Evolutionary conservation across 257 asterid genomes (phyloP), one percentile per base, ranked within the genome.

Genomic region (Nyctanthes arbortristis): DNA sequence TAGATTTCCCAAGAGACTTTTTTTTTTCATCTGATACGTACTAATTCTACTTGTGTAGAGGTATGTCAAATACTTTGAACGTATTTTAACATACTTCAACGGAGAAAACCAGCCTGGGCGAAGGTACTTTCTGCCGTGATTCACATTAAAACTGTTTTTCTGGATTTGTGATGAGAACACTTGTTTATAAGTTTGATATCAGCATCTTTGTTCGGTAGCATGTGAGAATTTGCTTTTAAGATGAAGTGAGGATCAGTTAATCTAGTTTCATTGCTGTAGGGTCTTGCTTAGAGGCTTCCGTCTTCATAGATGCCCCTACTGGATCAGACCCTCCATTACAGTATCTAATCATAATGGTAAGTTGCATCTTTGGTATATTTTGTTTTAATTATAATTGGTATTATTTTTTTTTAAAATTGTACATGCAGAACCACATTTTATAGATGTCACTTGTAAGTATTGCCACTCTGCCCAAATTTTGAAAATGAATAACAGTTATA

Each of bases 41-140:
- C 5, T 47, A 25, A 65, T 31, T n/a, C 66, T 71, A n/a, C 76
- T 52, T 70, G 72, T 76, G 11, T 63, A 94, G 99, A 86, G 99
- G 80, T 93, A 93, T 76, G 99, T 93, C 85, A 93, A 93, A 83
- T 93, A 93, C 81, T 94, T 91, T 28, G 99, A 94, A 79, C 98
- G 97, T 54, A 71, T 78, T 73, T 68, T 89, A 79, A 81, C 84
- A 66, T 87, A 91, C 85, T 91, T 89, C 90, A 91, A 91, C 63
- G 99, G 99, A 73, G 97, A 91, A 85, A 85, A 88, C 83, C 99
- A 87, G 84, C 94, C 99, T 18, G 98, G 93, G 16, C 99, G 97
- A 69, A 89, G 99, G 99, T 94, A 79, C 59, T 72, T 61, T 8
- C 61, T 55, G n/a, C 54, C 56, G 49, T 24, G 20, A 40, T 65